phyloP scores from a whole-genome alignment of 495 filamentous ascomycete species.

The Aspergillus bertholletiae region DNA sequence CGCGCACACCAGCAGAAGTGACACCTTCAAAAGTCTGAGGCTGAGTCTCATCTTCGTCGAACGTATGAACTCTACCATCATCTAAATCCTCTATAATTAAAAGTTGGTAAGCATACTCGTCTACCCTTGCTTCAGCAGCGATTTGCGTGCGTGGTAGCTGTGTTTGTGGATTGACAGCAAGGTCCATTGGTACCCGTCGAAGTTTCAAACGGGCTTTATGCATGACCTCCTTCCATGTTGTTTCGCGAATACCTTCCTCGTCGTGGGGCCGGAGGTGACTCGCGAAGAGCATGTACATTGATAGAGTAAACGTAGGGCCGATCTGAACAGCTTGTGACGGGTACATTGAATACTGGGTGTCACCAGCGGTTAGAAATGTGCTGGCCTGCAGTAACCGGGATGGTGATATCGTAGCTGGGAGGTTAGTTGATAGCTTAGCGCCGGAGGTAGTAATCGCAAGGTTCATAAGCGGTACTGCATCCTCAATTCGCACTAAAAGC shows the following conservation, averaged over 20 bases:
- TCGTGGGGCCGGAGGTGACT: slow-evolving; percentile 68
- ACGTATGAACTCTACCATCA: slow-evolving; percentile 82
- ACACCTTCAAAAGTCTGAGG: slow-evolving; percentile 70
- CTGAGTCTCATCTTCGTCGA: slow-evolving; percentile 61
- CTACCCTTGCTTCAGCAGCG: slow-evolving; percentile 46
- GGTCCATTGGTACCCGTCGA: slow-evolving; percentile 51
- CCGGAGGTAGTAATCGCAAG: slow-evolving; percentile 95
- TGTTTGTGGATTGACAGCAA: slow-evolving; percentile 23
- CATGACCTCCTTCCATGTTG: slow-evolving; percentile 96
- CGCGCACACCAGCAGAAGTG: slow-evolving; percentile 69
- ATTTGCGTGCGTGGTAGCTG: slow-evolving; percentile 28
- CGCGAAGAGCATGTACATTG: slow-evolving; percentile 94
- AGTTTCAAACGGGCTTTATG: slow-evolving; percentile 89
- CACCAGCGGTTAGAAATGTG: slow-evolving; percentile 83
- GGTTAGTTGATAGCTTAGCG: slow-evolving; percentile 71
- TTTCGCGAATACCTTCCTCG: slow-evolving; percentile 62
- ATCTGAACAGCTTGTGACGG: slow-evolving; percentile 70
- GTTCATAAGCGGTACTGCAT: slow-evolving; percentile 89
- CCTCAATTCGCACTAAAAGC: slow-evolving; percentile 77
- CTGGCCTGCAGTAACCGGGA: slow-evolving; percentile 92
- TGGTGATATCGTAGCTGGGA: slow-evolving; percentile 82
- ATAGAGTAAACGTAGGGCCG: slow-evolving; percentile 82
- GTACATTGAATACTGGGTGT: slow-evolving; percentile 72
- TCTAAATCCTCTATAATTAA: slow-evolving; percentile 90
- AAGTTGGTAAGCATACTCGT: slow-evolving; percentile 86